These are phyloP conservation scores for Hypseocharis bilobata DNA, from an alignment of 441 rosid species.

Conservation along the genomic window DNA sequence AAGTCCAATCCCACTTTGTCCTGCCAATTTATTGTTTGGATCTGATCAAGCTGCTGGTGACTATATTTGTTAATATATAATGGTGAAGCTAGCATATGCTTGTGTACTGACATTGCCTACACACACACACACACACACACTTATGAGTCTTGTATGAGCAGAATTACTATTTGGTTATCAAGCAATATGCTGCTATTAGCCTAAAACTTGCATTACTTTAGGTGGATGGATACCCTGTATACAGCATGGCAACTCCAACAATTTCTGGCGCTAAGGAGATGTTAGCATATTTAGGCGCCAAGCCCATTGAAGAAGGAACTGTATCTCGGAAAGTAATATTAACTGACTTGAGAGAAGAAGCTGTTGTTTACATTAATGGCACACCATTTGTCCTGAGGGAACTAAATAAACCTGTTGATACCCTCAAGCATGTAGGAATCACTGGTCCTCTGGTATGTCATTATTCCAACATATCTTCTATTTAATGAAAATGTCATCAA, in stretches of 20 bases:
- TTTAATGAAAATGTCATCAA: conserved; percentile 5
- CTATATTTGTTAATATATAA: conserved; percentile 3
- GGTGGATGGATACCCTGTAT: conserved; percentile 90
- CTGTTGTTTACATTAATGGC: conserved; percentile 86
- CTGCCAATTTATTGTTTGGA: conserved; percentile 13
- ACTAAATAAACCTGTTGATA: conserved; percentile 83
- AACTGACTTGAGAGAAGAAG: conserved; percentile 93
- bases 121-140: background rate
- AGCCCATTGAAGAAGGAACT: conserved; percentile 45
- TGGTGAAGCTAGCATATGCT: conserved; percentile 1
- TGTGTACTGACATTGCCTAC: background rate
- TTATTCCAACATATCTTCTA: conserved; percentile 10
- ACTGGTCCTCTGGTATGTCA: conserved; percentile 76
- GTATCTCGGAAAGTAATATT: conserved; percentile 47
- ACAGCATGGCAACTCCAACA: conserved; percentile 98
- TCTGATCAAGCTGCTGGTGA: background rate
- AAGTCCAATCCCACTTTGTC: background rate
- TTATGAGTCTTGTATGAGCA: conserved; percentile 5
- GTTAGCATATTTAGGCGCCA: conserved; percentile 73
- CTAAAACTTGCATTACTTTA: conserved; percentile 31
- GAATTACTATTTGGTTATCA: background rate
- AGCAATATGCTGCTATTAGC: conserved; percentile 3
- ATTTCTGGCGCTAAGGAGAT: conserved; percentile 76
- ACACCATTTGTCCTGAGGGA: conserved; percentile 92
- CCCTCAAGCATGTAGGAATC: conserved; percentile 90